A percentile compares a stretch with the other conserved stretches of the same genome.
These are phyloP conservation scores for Aspergillus sp. DNA, from an alignment of 2,329 filamentous ascomycete species.

Conservation along the genomic window DNA sequence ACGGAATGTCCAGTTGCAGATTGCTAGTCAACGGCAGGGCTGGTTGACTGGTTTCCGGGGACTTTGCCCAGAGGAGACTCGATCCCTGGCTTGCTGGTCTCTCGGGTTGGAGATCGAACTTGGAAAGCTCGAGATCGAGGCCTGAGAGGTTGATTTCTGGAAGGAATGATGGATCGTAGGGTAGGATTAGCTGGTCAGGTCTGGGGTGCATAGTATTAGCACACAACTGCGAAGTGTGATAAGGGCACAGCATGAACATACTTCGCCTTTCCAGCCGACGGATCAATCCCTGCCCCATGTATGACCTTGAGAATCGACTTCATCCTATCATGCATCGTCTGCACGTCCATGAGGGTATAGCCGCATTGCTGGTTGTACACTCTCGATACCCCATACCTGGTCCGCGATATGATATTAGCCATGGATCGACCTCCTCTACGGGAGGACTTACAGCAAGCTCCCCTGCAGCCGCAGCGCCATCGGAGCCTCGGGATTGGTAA, in stretches of 20 bases:
- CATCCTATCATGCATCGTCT: slow-evolving; percentile 66
- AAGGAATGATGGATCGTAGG: slow-evolving; percentile 74
- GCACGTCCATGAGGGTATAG: slow-evolving; percentile 74
- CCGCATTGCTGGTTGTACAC: slow-evolving; percentile 81
- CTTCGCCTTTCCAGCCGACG: slow-evolving; percentile 62
- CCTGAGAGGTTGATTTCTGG: slow-evolving; percentile 55
- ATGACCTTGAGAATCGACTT: slow-evolving; percentile 54
- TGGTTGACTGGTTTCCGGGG: slow-evolving; percentile 22
- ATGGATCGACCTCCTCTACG: neutral
- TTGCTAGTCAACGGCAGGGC: slow-evolving; percentile 16
- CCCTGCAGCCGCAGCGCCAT: slow-evolving; percentile 85
- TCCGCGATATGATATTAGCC: slow-evolving; percentile 8
- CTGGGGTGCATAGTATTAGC: slow-evolving; percentile 36
- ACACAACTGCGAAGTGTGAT: neutral
- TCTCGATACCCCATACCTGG: slow-evolving; percentile 65
- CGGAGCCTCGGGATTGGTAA: slow-evolving; percentile 72
- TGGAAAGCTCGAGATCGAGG: slow-evolving; percentile 46
- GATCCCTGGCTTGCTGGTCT: slow-evolving; percentile 23
- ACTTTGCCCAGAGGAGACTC: slow-evolving; percentile 23
- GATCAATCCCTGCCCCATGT: slow-evolving; percentile 54
- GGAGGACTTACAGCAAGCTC: slow-evolving; percentile 58
- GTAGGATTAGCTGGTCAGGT: slow-evolving; percentile 63
- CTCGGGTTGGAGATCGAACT: slow-evolving; percentile 31
- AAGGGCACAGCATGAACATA: slow-evolving; percentile 33
- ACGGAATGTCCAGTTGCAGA: slow-evolving; percentile 40